These are phyloP conservation scores for Mycena sp. DNA, from an alignment of 1,284 basidiomycete species.

Conservation along the genomic window DNA sequence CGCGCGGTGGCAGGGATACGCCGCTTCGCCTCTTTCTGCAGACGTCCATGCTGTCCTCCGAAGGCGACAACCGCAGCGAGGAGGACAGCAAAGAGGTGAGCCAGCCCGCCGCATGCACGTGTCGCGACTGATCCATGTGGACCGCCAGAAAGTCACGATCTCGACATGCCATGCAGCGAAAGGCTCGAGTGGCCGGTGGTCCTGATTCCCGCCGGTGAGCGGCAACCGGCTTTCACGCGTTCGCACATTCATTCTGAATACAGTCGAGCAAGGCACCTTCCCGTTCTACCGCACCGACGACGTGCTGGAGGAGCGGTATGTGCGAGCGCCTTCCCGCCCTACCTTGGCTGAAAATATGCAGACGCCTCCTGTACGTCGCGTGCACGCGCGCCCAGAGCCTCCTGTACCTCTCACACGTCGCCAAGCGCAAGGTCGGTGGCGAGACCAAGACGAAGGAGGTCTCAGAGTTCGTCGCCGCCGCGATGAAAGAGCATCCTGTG, in stretches of 20 bases:
- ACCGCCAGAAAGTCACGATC: conserved; percentile 82
- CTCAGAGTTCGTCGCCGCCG: conserved; percentile 58
- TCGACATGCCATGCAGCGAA: conserved; percentile 93
- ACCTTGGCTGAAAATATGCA: conserved; percentile 40
- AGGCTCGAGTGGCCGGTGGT: conserved; percentile 94
- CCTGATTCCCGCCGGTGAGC: conserved; percentile 74
- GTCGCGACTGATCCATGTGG: too few species aligned
- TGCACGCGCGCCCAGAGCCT: conserved; percentile 89
- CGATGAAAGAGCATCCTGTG: conserved; percentile 50
- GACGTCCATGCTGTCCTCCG: conserved; percentile 87
- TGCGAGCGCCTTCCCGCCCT: not conserved
- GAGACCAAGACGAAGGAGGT: conserved; percentile 52
- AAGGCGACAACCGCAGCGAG: conserved; percentile 72
- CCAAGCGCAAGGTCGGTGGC: conserved; percentile 62
- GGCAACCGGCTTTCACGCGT: not conserved
- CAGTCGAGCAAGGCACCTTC: conserved; percentile 82
- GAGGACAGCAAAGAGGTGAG: conserved; percentile 65
- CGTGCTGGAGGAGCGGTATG: conserved; percentile 82
- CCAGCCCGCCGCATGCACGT: not conserved
- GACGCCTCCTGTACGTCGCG: conserved; percentile 88
- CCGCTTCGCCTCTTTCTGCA: conserved; percentile 86
- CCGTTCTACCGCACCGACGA: conserved; percentile 85
- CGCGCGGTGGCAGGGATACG: conserved; percentile 53
- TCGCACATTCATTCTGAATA: conserved; percentile 13
- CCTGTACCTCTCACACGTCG: conserved; percentile 68